Conservation (phyloP, 176 grass and related monocot genomes). For the Triticum urartu region DNA sequence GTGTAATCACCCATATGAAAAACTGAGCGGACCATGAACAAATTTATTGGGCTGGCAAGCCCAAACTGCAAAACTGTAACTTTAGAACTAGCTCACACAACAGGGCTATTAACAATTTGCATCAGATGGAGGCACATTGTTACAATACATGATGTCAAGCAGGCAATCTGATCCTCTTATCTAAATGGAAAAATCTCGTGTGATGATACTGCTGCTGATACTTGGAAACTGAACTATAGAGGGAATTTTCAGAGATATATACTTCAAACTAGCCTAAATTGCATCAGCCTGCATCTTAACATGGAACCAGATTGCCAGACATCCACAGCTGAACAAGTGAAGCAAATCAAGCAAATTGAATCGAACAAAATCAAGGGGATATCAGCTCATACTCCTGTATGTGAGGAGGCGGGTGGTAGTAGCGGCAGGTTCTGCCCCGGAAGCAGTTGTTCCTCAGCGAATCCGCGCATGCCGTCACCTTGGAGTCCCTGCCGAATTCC, state of each 20-base stretch:
- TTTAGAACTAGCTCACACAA: not conserved
- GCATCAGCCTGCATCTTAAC: not conserved
- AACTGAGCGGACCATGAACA: not conserved
- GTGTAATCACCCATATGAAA: not conserved
- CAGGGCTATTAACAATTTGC: not conserved
- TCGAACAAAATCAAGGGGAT: not conserved
- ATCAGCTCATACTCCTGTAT: constrained; percentile 56
- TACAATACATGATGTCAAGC: not conserved
- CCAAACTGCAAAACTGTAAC: not conserved
- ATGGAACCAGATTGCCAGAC: not conserved
- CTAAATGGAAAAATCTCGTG: not conserved
- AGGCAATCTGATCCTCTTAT: not conserved
- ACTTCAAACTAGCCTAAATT: not conserved
- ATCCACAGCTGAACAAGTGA: not conserved
- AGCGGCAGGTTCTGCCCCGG: constrained; percentile 63
- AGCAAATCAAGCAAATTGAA: constrained; percentile 5
- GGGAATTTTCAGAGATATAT: not conserved
- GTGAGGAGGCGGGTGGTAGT: constrained; percentile 68
- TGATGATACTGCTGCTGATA: not conserved
- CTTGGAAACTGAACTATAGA: not conserved
- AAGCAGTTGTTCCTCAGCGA: constrained; percentile 60
- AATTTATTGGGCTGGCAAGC: not conserved
- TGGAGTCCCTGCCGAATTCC: constrained; percentile 52
- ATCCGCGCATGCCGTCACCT: constrained; percentile 79
- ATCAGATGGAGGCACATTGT: not conserved